Evolutionary conservation across 805 yeast genomes (phyloP).

Genomic region (Kazachstania martiniae): DNA sequence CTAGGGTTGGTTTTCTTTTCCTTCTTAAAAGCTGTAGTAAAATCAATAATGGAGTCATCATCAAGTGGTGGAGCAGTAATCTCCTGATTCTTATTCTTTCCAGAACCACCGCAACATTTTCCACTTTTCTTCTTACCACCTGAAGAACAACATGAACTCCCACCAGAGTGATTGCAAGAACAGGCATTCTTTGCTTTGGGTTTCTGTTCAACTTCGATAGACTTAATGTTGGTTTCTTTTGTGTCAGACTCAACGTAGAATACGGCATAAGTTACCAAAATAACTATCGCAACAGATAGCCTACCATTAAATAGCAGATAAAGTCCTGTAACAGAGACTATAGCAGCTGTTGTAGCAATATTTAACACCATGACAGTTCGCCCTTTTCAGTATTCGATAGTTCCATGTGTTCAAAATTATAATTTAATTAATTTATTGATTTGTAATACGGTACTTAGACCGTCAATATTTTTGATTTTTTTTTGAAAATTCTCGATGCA

Average conservation of each 20-base stretch:
- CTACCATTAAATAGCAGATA: constrained; percentile 30
- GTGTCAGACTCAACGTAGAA: constrained; percentile 18
- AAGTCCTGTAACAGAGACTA: constrained; percentile 4
- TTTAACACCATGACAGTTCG: constrained; percentile 4
- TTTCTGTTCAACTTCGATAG: neutral
- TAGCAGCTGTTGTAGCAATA: constrained; percentile 2
- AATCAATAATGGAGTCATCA: constrained; percentile 29
- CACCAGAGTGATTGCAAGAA: constrained; percentile 2
- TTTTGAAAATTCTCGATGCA: too few relatives aligned
- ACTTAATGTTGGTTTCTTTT: constrained; percentile 6
- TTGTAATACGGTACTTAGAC: too few relatives aligned
- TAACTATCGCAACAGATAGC: constrained; percentile 24
- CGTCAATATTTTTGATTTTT: too few relatives aligned
- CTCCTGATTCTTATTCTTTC: constrained; percentile 8
- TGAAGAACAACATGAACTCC: constrained; percentile 5
- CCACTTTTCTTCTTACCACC: constrained; percentile 5
- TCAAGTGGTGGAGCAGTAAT: constrained; percentile 11
- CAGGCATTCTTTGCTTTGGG: constrained; percentile 1
- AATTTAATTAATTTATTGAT: too few relatives aligned
- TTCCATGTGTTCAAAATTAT: too few relatives aligned
- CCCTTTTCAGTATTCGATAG: too few relatives aligned
- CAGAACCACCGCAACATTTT: constrained; percentile 25
- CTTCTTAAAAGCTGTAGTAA: constrained; percentile 27
- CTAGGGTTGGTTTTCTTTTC: neutral
- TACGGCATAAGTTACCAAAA: too few relatives aligned